phyloP scores from a whole-genome alignment of 2,329 filamentous ascomycete genomes.

The Fonsecaea multimorphosa region DNA sequence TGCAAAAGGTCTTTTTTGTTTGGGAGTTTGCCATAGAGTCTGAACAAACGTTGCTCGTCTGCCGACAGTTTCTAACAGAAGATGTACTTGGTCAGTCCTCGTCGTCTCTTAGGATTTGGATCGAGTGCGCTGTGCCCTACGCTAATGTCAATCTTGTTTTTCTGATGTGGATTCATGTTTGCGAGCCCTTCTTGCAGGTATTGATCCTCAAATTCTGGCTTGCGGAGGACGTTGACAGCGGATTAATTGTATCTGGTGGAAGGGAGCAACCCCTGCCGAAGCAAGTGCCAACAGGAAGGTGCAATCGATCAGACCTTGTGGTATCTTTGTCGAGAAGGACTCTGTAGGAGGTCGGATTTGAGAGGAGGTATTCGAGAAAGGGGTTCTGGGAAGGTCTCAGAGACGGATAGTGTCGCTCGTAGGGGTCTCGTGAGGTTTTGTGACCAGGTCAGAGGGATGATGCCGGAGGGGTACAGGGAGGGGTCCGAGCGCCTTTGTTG shows the following conservation, averaged over 20 bases:
- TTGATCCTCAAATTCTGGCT: not conserved
- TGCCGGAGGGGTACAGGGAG: conserved; percentile 3
- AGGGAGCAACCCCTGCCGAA: conserved; percentile 10
- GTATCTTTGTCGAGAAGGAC: not conserved
- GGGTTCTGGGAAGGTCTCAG: not conserved
- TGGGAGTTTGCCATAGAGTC: conserved; percentile 96
- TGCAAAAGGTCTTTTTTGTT: conserved; percentile 95
- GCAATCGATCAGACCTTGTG: not conserved
- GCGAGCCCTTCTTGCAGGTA: conserved; percentile 4
- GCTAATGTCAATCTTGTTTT: conserved; percentile 97
- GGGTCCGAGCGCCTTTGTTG: conserved; percentile 11
- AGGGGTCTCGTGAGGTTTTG: conserved; percentile 2
- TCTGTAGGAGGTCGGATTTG: not conserved
- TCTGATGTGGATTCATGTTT: conserved; percentile 91
- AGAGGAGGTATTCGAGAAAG: not conserved
- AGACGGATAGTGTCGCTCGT: not conserved
- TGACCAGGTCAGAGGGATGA: not conserved
- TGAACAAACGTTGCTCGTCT: conserved; percentile 95
- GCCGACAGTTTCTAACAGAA: conserved; percentile 77
- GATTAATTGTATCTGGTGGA: not conserved
- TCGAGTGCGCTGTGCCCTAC: conserved; percentile 45
- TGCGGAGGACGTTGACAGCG: not conserved
- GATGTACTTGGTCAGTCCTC: conserved; percentile 8
- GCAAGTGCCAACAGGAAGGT: conserved; percentile 2
- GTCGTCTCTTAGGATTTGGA: not conserved